Evolutionary conservation across 2,329 filamentous ascomycete genomes (phyloP).

Genomic region (Aspergillus arachidicola): DNA sequence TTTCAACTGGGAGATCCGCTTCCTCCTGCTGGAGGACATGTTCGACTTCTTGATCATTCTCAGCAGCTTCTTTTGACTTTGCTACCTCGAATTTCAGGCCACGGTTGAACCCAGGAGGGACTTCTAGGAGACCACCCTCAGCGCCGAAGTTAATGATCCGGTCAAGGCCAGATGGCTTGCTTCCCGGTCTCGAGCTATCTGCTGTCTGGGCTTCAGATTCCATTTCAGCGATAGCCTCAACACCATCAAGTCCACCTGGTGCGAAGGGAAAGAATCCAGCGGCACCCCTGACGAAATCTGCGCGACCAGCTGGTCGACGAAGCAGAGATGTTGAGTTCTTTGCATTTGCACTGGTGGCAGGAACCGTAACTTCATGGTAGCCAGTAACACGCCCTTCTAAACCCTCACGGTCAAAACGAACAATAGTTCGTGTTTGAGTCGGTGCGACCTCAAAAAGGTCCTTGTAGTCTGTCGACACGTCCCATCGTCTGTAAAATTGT

Average conservation of each 20-base stretch:
- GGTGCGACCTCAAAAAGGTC: constrained; percentile 84
- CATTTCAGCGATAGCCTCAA: constrained; percentile 80
- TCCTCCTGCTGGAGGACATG: constrained; percentile 57
- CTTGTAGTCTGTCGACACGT: constrained; percentile 76
- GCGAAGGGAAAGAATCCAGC: constrained; percentile 94
- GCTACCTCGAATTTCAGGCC: constrained; percentile 72
- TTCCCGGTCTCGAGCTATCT: constrained; percentile 43
- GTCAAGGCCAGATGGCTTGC: constrained; percentile 63
- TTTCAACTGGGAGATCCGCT: constrained; percentile 49
- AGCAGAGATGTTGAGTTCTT: constrained; percentile 92
- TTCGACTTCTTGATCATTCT: constrained; percentile 71
- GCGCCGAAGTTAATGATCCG: constrained; percentile 80
- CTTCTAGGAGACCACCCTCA: constrained; percentile 76
- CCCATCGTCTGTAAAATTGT: constrained; percentile 64
- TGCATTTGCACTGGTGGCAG: constrained; percentile 83
- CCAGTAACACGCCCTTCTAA: constrained; percentile 90
- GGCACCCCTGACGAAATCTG: constrained; percentile 89
- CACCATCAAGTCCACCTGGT: constrained; percentile 82
- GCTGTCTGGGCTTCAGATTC: constrained; percentile 71
- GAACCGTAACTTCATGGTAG: constrained; percentile 91
- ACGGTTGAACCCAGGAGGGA: constrained; percentile 78
- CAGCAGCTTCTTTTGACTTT: constrained; percentile 59
- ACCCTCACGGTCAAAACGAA: constrained; percentile 86
- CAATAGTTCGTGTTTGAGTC: constrained; percentile 92
- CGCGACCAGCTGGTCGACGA: constrained; percentile 80